Evolutionary conservation across 306 rosid genomes (phyloP).

Genomic region (cucumber (Cucumis sativus)): DNA sequence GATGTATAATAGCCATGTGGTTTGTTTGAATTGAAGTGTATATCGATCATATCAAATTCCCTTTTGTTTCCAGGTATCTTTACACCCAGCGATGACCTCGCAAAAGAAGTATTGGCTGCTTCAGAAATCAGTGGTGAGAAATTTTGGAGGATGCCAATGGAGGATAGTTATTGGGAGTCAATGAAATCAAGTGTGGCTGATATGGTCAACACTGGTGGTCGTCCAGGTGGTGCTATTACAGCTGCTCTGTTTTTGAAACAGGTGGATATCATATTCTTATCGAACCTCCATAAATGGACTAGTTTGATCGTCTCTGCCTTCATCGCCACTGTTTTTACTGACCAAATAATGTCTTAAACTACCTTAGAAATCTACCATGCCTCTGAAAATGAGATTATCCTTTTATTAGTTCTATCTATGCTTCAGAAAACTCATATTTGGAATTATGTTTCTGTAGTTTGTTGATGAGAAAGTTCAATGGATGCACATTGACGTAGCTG

Average conservation of each 20-base stretch:
- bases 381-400: background rate
- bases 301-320: background rate
- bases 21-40: background rate
- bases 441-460: slow-evolving; percentile 46
- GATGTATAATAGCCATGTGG: background rate
- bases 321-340: background rate
- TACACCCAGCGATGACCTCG: slow-evolving; percentile 90
- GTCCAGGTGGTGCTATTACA: slow-evolving; percentile 75
- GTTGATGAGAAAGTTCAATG: slow-evolving; percentile 95
- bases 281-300: background rate
- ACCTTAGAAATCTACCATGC: background rate
- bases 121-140: slow-evolving; percentile 82
- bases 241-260: slow-evolving; percentile 97
- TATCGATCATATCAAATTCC: slow-evolving; percentile 7
- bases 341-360: background rate
- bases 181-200: slow-evolving; percentile 97
- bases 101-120: slow-evolving; percentile 74
- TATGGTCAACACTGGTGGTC: slow-evolving; percentile 85
- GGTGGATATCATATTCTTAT: slow-evolving; percentile 24
- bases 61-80: slow-evolving; percentile 50
- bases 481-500: slow-evolving; percentile 96
- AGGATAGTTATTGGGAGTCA: slow-evolving; percentile 94
- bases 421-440: background rate
- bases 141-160: slow-evolving; percentile 92
- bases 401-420: background rate